Conservation (phyloP, 371 early-diverging fungal genomes). For the Mucor racemosus region DNA sequence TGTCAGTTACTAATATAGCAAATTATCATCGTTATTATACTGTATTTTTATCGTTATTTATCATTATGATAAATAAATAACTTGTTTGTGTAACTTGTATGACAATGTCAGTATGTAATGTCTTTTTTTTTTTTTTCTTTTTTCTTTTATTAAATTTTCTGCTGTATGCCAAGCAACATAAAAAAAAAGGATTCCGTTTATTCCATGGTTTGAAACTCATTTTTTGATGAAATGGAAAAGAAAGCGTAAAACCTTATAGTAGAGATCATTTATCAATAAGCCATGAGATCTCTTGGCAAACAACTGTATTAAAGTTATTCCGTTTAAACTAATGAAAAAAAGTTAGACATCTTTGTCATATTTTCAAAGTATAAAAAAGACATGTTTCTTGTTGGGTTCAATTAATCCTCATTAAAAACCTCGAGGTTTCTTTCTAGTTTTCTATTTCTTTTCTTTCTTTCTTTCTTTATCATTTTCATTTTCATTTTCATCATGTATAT, state of each 20-base stretch:
- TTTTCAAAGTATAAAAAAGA: background rate
- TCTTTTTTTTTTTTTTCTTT: background rate
- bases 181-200: background rate
- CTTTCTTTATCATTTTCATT: background rate
- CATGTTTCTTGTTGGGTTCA: background rate
- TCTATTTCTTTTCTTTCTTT: constrained; percentile 1
- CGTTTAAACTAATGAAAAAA: background rate
- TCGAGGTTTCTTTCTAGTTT: background rate
- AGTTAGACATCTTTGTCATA: background rate
- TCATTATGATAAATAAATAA: background rate
- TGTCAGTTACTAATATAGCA: constrained; percentile 5
- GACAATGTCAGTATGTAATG: constrained; percentile 1
- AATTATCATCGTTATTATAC: background rate
- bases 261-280: background rate
- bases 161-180: background rate
- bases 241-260: background rate
- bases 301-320: background rate
- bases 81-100: constrained; percentile 2
- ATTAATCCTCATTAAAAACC: background rate
- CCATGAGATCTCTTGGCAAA: constrained; percentile 7
- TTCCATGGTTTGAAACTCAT: constrained; percentile 5
- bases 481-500: constrained; percentile 3
- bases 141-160: background rate
- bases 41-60: background rate
- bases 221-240: background rate